Base-by-base conservation (phyloP, 768 basidiomycete species). In the Collybia sordida region DNA sequence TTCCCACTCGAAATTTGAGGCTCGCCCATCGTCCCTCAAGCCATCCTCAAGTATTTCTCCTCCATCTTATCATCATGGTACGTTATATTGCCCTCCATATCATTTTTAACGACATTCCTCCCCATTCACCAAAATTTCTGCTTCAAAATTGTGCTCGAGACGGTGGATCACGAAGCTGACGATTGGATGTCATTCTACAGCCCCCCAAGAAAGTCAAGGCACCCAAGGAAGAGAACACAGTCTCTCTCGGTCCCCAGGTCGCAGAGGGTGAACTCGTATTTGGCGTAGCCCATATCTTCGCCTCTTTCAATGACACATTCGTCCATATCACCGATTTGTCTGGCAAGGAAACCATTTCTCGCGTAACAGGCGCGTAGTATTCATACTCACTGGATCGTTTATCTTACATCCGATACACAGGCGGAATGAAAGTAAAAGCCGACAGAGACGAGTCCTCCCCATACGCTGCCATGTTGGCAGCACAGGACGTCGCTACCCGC, bases 401-500 rank as follows among this genome's bases (percentile, higher is more conserved):
- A 28, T 23, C 17, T 38, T 47, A 48, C 27, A 27, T 52, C 28
- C 6, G 14, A 17, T 22, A 25, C 24, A 4, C 47, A 90, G 92
- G 93, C 70, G 97, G 97, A 53, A 98, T 98, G 97, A 98, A 98
- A 80, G 97, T 99, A 75, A 99, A 98, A 80, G 97, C 96, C 11
- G 97, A 99, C 74, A 90, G 97, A 74, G 97, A 99, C 77, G 97
- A 99, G 77, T 98, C 94, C 36, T 98, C 95, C 19, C 92, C 91
- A 15, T 92, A 97, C 67, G 93, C 94, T 45, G 93, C 95, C 68
- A 96, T 97, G 95, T 79, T 98, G 70, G 96, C 96, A 48, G 94
- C 96, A 37, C 96, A 98, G 78, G 96, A 98, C 62, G 93, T 94
- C 59, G 96, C 96, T 51, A 70, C 79, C 45, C 92, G 95, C 60